Evolutionary conservation across 352 stramenopile species (phyloP), one percentile per base, ranked within the genome.

Genomic region (Pythium insidiosum): DNA sequence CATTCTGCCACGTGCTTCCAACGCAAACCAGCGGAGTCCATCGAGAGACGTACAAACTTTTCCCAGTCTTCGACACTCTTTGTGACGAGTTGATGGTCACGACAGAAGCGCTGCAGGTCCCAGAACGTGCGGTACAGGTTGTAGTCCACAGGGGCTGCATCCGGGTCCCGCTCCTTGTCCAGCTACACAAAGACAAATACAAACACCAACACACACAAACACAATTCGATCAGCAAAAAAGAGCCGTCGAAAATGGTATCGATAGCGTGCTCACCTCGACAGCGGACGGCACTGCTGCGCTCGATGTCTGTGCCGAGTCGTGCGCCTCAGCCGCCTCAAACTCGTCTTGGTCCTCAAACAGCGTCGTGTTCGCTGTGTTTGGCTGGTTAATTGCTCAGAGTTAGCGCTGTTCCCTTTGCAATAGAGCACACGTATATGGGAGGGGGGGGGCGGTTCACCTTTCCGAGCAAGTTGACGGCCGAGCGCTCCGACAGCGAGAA

Each of bases 101-200:
- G 70, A 42, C 90, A 93, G 50, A 88, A 92, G 11, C 80, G 71
- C 56, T 96, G 87, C 9, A 96, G 64, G 15, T 86, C 68, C 87
- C 87, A 96, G 53, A 96, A 96, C 23, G 80, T 89, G 33, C 74
- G 68, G 58, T 96, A 96, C 39, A 96, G 53, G 26, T 88, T 88
- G 63, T 96, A 96, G 51, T 96, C 79, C 30, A 96, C 86, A 10
- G 77, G 78, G 0, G 63, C 63, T 1, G 62, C 61, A 25, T 84
- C 73, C 1, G 48, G 21, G 5, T 38, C 61, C 24, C 64, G 50
- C 21, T 81, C 56, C 34, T 58, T 73, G 29, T 84, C 69, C 37
- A 81, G 67, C 68, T 86, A 47, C 25, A 38, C 12, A 53, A 13
- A 62, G 5, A 38, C 4, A 23, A 11, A 45, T n/a, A 43, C 9